These are phyloP conservation scores for Megacollybia marginata DNA, from an alignment of 768 basidiomycete species.

Conservation along the genomic window DNA sequence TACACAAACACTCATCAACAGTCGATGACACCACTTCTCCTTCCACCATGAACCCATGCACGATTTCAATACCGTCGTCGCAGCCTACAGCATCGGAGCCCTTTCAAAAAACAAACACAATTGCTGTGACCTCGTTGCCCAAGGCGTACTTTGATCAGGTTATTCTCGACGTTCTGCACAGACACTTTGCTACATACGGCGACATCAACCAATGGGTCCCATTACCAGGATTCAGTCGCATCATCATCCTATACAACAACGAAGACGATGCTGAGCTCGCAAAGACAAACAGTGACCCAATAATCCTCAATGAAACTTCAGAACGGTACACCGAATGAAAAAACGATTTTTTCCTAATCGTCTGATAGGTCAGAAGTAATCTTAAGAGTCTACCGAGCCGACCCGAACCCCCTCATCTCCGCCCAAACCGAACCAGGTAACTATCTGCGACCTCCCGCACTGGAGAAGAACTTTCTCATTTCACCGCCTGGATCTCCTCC, in stretches of 20 bases:
- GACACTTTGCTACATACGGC: constrained; percentile 75
- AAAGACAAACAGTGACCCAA: constrained; percentile 58
- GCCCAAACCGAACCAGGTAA: constrained; percentile 17
- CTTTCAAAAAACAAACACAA: constrained; percentile 63
- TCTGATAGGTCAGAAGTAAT: constrained; percentile 36
- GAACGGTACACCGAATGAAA: constrained; percentile 36
- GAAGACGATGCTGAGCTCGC: constrained; percentile 62
- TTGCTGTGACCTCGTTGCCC: constrained; percentile 76
- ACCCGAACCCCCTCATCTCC: constrained; percentile 56
- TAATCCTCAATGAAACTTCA: constrained; percentile 45
- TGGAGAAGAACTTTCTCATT: constrained; percentile 94
- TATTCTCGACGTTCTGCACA: constrained; percentile 55
- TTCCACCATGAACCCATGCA: neutral
- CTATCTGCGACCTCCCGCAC: constrained; percentile 67
- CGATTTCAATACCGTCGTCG: neutral
- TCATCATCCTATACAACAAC: constrained; percentile 70
- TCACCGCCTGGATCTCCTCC: constrained; percentile 98
- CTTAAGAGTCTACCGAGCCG: constrained; percentile 67
- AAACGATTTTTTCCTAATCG: constrained; percentile 6
- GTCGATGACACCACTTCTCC: too few species aligned
- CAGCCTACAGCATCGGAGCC: neutral
- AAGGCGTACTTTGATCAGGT: constrained; percentile 68
- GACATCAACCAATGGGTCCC: constrained; percentile 89
- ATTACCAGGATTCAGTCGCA: constrained; percentile 70
- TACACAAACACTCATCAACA: too few species aligned